Percentiles rank a stretch among this genome's conserved stretches.
Conservation (phyloP, 2,329 filamentous ascomycete genomes). For the Biscogniauxia marginata region DNA sequence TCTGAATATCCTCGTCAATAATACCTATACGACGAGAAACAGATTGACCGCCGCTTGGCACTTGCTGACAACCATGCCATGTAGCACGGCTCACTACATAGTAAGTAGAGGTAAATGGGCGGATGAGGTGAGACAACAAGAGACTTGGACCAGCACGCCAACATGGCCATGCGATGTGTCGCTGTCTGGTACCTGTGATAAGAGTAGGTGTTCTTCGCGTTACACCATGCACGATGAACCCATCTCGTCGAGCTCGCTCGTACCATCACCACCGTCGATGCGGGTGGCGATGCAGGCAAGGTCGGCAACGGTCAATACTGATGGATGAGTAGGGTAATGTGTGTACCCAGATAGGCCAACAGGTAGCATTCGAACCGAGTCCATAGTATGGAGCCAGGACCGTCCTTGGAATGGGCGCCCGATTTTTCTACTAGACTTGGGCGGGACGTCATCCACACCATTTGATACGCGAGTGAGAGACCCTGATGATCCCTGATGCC, state of each 20-base stretch:
- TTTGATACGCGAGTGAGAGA: not conserved
- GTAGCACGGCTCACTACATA: not conserved
- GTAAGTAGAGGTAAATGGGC: not conserved
- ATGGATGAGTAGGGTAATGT: not conserved
- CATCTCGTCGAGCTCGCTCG: not conserved
- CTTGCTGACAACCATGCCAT: not conserved
- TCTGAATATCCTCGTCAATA: not conserved
- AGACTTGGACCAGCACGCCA: not conserved
- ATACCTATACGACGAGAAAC: not conserved
- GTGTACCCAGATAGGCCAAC: not conserved
- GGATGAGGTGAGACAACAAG: conserved; percentile 1
- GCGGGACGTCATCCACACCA: not conserved
- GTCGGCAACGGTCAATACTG: not conserved
- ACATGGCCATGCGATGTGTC: not conserved
- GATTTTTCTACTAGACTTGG: not conserved
- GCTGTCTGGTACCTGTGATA: not conserved
- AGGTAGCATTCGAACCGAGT: not conserved
- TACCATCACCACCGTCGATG: not conserved
- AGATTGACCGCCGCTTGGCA: not conserved
- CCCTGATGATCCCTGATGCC: not conserved
- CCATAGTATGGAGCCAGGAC: not conserved
- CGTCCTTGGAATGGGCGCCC: too few relatives aligned
- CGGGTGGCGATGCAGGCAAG: not conserved
- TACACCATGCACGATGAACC: not conserved
- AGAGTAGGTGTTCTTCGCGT: not conserved